Conservation (phyloP, 139 green algal genomes). For the Picochlorum costavermella region DNA sequence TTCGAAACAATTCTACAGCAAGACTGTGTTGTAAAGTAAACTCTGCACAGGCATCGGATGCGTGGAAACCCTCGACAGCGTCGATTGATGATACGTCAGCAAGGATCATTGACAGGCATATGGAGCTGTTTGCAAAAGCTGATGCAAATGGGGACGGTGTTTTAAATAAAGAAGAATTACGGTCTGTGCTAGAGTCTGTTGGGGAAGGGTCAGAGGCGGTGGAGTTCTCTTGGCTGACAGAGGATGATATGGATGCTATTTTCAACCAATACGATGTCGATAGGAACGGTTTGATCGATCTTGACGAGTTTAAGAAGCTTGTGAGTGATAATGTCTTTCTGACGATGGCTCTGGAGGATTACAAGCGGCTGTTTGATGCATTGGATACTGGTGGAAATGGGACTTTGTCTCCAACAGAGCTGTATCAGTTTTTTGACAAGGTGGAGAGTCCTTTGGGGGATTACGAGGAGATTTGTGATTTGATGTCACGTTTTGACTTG, state of each 20-base stretch:
- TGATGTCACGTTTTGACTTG: conserved; percentile 44
- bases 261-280: conserved; percentile 25
- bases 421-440: conserved; percentile 30
- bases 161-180: conserved; percentile 18
- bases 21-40: not conserved
- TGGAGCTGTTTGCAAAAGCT: not conserved
- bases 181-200: conserved; percentile 21
- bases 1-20: not conserved
- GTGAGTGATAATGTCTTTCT: conserved; percentile 53
- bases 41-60: conserved; percentile 11
- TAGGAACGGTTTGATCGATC: conserved; percentile 11
- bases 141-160: conserved; percentile 15
- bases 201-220: conserved; percentile 11
- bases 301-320: conserved; percentile 19
- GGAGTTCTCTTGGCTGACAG: conserved; percentile 11
- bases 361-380: conserved; percentile 53
- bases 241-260: conserved; percentile 18
- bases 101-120: conserved; percentile 5
- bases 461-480: conserved; percentile 18
- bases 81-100: conserved; percentile 4
- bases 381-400: conserved; percentile 39
- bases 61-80: conserved; percentile 4
- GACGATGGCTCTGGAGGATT: conserved; percentile 62
- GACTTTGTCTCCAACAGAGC: conserved; percentile 28
- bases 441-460: conserved; percentile 25